Percentiles rank a stretch among this genome's conserved stretches.
These are phyloP conservation scores for Flaveria brownii DNA, from an alignment of 129 eudicot species.

Conservation along the genomic window DNA sequence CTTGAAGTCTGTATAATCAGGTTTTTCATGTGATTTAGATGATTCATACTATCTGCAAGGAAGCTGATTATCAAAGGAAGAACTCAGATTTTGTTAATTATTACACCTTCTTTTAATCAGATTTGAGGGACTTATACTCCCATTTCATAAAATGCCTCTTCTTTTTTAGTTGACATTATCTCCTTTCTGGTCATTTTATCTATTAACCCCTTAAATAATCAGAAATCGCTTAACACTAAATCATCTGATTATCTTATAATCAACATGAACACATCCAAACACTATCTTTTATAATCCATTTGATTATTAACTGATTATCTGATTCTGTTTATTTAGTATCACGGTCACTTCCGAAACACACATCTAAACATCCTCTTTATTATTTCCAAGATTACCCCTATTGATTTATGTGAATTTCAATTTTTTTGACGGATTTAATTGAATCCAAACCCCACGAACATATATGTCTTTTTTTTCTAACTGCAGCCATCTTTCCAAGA, in stretches of 20 bases:
- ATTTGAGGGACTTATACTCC: slow-evolving; percentile 2
- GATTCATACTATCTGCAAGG: neutral
- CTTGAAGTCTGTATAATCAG: neutral
- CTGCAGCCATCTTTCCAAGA: slow-evolving; percentile 82
- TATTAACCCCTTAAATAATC: neutral
- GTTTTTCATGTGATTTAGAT: neutral
- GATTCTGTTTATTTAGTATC: neutral
- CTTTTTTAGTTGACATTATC: neutral
- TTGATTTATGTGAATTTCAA: slow-evolving; percentile 10
- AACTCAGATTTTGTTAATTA: neutral
- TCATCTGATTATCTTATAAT: neutral
- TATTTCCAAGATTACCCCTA: slow-evolving; percentile 13
- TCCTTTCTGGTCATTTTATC: neutral
- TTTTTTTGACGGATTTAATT: slow-evolving; percentile 2
- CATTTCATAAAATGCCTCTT: neutral
- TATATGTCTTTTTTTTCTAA: slow-evolving; percentile 24
- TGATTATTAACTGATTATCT: neutral
- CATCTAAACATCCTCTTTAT: neutral
- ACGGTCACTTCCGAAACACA: neutral
- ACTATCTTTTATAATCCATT: neutral
- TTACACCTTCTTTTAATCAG: neutral
- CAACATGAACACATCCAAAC: neutral
- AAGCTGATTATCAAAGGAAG: too few species aligned
- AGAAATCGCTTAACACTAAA: neutral
- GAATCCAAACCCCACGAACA: neutral